Evolutionary conservation across 495 filamentous ascomycete species (phyloP).

Genomic region (Penicillium antarcticum): DNA sequence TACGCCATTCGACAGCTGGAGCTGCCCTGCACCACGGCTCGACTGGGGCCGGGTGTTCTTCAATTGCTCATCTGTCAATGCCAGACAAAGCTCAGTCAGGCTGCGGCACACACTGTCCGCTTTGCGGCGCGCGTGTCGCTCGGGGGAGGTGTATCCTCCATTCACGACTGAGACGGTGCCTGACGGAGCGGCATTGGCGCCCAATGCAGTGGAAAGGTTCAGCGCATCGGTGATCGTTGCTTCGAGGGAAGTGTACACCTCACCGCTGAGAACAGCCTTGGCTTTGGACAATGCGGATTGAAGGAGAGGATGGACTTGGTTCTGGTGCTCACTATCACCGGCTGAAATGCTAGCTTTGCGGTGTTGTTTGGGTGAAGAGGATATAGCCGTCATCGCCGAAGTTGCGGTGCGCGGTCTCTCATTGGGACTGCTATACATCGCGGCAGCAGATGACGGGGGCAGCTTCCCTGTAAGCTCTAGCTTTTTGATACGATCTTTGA

Average conservation of each 20-base stretch:
- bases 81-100: slow-evolving; percentile 87
- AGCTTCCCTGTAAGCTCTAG: slow-evolving; percentile 89
- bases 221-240: slow-evolving; percentile 78
- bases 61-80: slow-evolving; percentile 58
- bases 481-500: slow-evolving; percentile 89
- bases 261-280: slow-evolving; percentile 59
- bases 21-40: slow-evolving; percentile 24
- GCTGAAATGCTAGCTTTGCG: slow-evolving; percentile 53
- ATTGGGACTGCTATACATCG: slow-evolving; percentile 67
- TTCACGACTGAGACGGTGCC: slow-evolving; percentile 56
- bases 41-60: slow-evolving; percentile 23
- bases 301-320: slow-evolving; percentile 69
- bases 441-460: slow-evolving; percentile 74
- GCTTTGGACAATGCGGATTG: slow-evolving; percentile 77
- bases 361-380: slow-evolving; percentile 73
- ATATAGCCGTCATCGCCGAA: slow-evolving; percentile 90
- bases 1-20: slow-evolving; percentile 25
- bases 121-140: slow-evolving; percentile 82
- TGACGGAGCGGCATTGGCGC: slow-evolving; percentile 62
- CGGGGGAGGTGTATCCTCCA: slow-evolving; percentile 50
- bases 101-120: slow-evolving; percentile 90
- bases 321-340: slow-evolving; percentile 37
- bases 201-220: slow-evolving; percentile 69
- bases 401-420: slow-evolving; percentile 88
- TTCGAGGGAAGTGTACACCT: slow-evolving; percentile 79